A percentile compares a stretch with the other conserved stretches of the same genome.
phyloP scores from a whole-genome alignment of 2,329 filamentous ascomycete genomes.

The Raffaelea deltoideospora region DNA sequence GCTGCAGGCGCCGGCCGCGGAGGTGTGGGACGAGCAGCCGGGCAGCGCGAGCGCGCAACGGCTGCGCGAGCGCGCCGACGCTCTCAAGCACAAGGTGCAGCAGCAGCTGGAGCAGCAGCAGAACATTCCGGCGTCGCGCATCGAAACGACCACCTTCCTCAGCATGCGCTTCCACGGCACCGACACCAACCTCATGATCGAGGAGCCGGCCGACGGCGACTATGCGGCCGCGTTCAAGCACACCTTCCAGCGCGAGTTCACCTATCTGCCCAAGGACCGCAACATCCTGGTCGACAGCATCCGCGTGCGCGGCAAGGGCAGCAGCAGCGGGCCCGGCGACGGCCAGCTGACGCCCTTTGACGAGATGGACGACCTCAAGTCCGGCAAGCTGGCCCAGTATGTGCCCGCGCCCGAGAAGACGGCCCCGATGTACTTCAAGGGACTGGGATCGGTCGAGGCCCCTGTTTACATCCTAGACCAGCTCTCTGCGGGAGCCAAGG shows the following conservation, averaged over 20 bases:
- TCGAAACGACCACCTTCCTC: constrained; percentile 79
- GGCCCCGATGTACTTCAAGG: too few relatives aligned
- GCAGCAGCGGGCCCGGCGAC: too few relatives aligned
- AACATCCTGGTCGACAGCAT: constrained; percentile 62
- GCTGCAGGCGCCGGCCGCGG: constrained; percentile 34
- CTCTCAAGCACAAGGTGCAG: too few relatives aligned
- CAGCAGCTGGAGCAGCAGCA: too few relatives aligned
- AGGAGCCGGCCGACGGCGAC: constrained; percentile 30
- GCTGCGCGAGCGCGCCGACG: constrained; percentile 28
- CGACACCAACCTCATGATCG: constrained; percentile 75
- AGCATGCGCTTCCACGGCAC: constrained; percentile 88
- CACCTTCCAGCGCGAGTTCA: constrained; percentile 58
- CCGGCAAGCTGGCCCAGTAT: too few relatives aligned
- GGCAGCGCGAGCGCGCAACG: constrained; percentile 55
- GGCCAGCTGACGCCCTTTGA: too few relatives aligned
- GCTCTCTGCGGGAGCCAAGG: too few relatives aligned
- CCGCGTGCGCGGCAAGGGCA: constrained; percentile 47
- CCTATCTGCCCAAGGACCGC: constrained; percentile 52
- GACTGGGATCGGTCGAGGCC: too few relatives aligned
- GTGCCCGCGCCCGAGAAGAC: too few relatives aligned
- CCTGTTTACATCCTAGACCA: too few relatives aligned
- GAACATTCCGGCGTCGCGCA: constrained; percentile 48
- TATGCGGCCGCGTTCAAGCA: constrained; percentile 52
- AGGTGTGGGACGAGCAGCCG: constrained; percentile 50
- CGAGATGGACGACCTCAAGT: too few relatives aligned